A percentile compares a stretch with the other conserved stretches of the same genome.
These are phyloP conservation scores for Nemania sp. DNA, from an alignment of 2,329 filamentous ascomycete species.

Conservation along the genomic window DNA sequence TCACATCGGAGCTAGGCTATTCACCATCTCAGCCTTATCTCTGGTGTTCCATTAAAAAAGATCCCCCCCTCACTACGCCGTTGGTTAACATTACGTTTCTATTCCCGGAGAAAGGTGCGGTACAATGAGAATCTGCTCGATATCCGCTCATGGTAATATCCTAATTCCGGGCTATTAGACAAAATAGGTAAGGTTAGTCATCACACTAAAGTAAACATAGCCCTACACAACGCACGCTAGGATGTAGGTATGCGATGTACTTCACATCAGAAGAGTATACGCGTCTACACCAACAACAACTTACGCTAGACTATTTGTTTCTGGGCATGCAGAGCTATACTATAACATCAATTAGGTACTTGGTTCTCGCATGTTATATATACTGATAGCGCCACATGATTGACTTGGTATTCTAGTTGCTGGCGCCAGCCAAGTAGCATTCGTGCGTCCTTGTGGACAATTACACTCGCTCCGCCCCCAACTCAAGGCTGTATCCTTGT, in stretches of 20 bases:
- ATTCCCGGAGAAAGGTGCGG: neutral
- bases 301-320: too few species aligned
- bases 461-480: slow-evolving; percentile 4
- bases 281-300: too few species aligned
- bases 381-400: too few species aligned
- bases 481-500: neutral
- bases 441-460: neutral
- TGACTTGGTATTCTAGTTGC: slow-evolving; percentile 21
- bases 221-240: too few species aligned
- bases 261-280: neutral
- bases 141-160: slow-evolving; percentile 7
- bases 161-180: slow-evolving; percentile 13
- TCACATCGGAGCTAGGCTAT: slow-evolving; percentile 20
- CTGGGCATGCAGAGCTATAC: too few species aligned
- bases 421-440: slow-evolving; percentile 19
- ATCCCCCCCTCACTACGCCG: neutral
- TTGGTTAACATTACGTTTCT: slow-evolving; percentile 1
- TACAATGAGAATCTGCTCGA: neutral
- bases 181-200: slow-evolving; percentile 6
- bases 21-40: slow-evolving; percentile 24
- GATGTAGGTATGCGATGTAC: neutral
- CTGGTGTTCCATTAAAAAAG: slow-evolving; percentile 6
- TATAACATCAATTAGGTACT: too few species aligned
- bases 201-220: neutral
- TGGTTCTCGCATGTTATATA: too few species aligned